phyloP scores from a whole-genome alignment of 495 filamentous ascomycete genomes.

The Cudoniella acicularis region DNA sequence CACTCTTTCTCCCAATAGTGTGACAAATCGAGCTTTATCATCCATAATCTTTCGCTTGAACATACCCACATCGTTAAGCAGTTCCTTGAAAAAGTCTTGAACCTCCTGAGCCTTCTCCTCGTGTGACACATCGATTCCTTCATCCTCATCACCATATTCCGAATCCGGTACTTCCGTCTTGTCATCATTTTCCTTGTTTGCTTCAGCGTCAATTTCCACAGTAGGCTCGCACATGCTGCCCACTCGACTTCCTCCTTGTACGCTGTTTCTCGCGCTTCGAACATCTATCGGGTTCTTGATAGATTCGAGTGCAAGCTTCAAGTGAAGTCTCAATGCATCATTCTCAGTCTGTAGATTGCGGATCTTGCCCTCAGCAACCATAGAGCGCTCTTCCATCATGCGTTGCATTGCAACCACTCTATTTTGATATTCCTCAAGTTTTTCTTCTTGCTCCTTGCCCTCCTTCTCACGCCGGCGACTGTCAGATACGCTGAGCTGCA shows the following conservation, averaged over 20 bases:
- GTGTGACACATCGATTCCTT: constrained; percentile 39
- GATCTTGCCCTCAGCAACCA: constrained; percentile 90
- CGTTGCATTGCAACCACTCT: constrained; percentile 82
- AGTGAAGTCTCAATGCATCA: constrained; percentile 78
- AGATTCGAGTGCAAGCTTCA: constrained; percentile 81
- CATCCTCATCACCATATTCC: constrained; percentile 39
- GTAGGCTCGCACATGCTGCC: constrained; percentile 8
- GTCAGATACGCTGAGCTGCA: constrained; percentile 73
- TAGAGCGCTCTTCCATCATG: constrained; percentile 85
- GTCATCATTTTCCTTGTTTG: constrained; percentile 42
- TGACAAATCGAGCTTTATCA: constrained; percentile 55
- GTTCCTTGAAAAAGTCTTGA: constrained; percentile 63
- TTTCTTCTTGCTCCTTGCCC: constrained; percentile 54
- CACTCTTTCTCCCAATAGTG: constrained; percentile 17
- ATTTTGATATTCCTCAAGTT: constrained; percentile 88
- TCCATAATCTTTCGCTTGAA: constrained; percentile 82
- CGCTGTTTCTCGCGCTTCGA: constrained; percentile 21
- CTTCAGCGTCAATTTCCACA: constrained; percentile 7
- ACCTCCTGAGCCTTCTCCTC: constrained; percentile 53
- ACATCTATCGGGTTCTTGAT: constrained; percentile 76
- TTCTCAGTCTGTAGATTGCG: constrained; percentile 81
- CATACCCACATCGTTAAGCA: constrained; percentile 72
- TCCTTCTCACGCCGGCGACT: constrained; percentile 46
- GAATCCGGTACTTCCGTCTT: constrained; percentile 25
- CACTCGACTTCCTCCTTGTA: constrained; percentile 26